Conservation (phyloP, 2,329 filamentous ascomycete species). For the Aspergillus sp. region DNA sequence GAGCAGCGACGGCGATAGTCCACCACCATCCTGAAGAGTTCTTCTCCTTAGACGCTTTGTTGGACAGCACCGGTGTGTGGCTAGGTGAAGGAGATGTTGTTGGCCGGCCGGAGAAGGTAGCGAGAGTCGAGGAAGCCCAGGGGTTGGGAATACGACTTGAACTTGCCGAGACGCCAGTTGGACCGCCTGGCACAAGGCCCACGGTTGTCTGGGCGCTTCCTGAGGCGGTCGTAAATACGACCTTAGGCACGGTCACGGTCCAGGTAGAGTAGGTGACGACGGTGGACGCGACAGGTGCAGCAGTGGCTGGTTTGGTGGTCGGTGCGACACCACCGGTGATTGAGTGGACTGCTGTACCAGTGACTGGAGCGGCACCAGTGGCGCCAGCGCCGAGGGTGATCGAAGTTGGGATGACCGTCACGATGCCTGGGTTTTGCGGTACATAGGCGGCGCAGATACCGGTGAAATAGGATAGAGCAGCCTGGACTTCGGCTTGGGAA, state of each 20-base stretch:
- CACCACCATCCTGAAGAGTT: constrained; percentile 5
- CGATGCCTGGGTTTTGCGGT: constrained; percentile 77
- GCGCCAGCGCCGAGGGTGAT: constrained; percentile 55
- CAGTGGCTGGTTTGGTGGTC: constrained; percentile 23
- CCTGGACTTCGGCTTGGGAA: constrained; percentile 64
- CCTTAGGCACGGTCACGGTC: constrained; percentile 49
- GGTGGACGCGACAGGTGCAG: constrained; percentile 35
- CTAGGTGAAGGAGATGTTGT: constrained; percentile 7
- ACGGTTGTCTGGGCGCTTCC: constrained; percentile 30
- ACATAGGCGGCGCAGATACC: constrained; percentile 83
- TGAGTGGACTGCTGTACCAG: constrained; percentile 44
- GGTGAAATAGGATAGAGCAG: constrained; percentile 80
- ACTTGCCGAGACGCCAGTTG: constrained; percentile 21
- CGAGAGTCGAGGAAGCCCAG: constrained; percentile 21
- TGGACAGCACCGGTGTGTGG: background rate
- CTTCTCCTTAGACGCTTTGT: background rate
- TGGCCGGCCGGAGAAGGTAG: constrained; percentile 19
- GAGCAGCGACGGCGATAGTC: constrained; percentile 8
- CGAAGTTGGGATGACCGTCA: constrained; percentile 69
- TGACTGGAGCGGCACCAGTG: constrained; percentile 46
- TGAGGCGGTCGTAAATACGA: constrained; percentile 44
- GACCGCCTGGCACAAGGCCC: constrained; percentile 32
- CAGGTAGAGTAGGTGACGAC: constrained; percentile 46
- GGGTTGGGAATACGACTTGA: constrained; percentile 23
- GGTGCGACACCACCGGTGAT: constrained; percentile 20